Base-by-base conservation (phyloP, 1,139 yeast species). In the Eremothecium sinecaudum region DNA sequence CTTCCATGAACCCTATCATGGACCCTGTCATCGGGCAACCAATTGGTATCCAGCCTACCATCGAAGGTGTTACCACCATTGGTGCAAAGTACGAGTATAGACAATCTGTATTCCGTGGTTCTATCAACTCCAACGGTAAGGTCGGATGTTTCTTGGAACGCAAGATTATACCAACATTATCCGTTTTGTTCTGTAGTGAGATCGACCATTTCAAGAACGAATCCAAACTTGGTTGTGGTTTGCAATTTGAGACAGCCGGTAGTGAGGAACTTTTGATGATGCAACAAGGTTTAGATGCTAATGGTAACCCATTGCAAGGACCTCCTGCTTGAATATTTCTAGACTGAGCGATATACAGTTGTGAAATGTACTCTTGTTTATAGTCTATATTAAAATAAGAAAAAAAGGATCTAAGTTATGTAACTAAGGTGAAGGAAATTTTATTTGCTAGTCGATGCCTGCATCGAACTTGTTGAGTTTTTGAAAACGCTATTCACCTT, bases 81-180 rank as follows among this genome's bases (percentile, higher is more conserved):
- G 98, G 96, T 63, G 95, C 96, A 53, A 90, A 87, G 67, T 90
- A 90, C 64, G 98, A 90, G 67, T 92, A 86, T 73, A 86, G 96
- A 67, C 93, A 86, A 64, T 79, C 94, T 41, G 79, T 84, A 38
- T 86, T 84, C 75, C 79, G 98, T 64, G 97, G 97, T 54, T 94
- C 87, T 63, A 58, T 90, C 44, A 96, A 87, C 64, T 76, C 94
- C 36, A 69, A 72, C 42, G 98, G 98, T 62, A 86, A 83, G 66
- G 93, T 90, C 38, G 72, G 82, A 40, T 84, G 90, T 50, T 78
- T 84, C 67, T 69, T 90, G 59, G 98, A 90, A 67, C 86, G 86
- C 69, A 79, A 94, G 62, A 77, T 92, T 39, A 71, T 87, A 54
- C 97, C 97, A 53, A 84, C 94, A 34, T 78, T 87, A 42, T 79